Conservation (phyloP, 2,329 filamentous ascomycete genomes). For the Aspergillus quadrilineatus region DNA sequence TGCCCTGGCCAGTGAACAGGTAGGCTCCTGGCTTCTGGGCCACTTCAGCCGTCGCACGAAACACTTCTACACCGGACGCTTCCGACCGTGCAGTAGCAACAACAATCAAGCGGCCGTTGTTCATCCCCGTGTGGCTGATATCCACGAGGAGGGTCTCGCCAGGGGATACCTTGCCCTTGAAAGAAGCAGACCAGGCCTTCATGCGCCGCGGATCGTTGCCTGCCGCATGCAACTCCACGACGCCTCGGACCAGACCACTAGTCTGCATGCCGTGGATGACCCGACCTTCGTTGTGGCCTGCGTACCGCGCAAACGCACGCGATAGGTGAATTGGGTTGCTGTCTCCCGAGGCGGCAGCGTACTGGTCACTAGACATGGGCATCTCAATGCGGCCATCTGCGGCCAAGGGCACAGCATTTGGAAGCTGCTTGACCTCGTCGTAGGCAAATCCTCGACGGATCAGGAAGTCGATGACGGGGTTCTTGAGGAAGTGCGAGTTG, state of each 20-base stretch:
- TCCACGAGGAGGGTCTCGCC: constrained; percentile 90
- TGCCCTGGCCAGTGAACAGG: constrained; percentile 95
- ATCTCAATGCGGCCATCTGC: constrained; percentile 83
- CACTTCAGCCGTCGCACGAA: constrained; percentile 88
- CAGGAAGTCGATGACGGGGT: constrained; percentile 20
- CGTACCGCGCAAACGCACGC: constrained; percentile 87
- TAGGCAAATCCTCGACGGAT: constrained; percentile 61
- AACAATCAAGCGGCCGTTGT: constrained; percentile 94
- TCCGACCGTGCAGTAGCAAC: constrained; percentile 86
- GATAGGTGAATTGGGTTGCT: constrained; percentile 98
- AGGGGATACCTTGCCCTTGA: constrained; percentile 93
- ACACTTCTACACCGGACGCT: constrained; percentile 87
- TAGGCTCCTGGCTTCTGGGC: constrained; percentile 93
- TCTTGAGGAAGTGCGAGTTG: constrained; percentile 9
- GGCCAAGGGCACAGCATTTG: neutral
- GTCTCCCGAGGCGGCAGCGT: constrained; percentile 90
- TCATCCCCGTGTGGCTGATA: constrained; percentile 91
- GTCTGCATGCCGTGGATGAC: constrained; percentile 99
- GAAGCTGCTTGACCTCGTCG: constrained; percentile 67
- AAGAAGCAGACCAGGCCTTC: constrained; percentile 84
- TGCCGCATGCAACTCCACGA: constrained; percentile 86
- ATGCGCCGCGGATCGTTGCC: constrained; percentile 89
- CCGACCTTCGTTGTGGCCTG: constrained; percentile 87
- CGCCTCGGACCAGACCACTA: constrained; percentile 88
- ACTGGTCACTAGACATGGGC: constrained; percentile 89